Base-by-base conservation (phyloP, 176 grass and related monocot species). In the Zoysia japonica region DNA sequence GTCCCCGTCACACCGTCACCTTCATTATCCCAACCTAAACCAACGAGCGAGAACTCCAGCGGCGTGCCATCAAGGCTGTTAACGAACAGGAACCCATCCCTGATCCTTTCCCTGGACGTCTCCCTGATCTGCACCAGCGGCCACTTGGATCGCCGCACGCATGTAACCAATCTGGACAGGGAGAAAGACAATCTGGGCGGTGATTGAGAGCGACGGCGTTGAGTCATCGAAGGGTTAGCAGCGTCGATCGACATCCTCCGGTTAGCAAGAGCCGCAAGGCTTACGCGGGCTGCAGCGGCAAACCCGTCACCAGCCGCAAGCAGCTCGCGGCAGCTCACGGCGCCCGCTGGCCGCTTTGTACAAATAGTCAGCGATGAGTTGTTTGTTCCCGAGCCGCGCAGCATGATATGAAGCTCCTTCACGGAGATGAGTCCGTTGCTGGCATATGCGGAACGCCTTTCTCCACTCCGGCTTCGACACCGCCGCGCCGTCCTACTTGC, bases 61-160 rank as follows among this genome's bases (percentile, higher is more conserved):
- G 28, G 28, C n/a, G 74, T 36, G 44, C 36, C 74, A 78, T 71
- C 74, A 70, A 77, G 45, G 39, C 54, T 20, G 40, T 40, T 74
- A 57, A 20, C 17, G 49, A 45, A 67, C 20, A 36, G 2, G 53
- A 14, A n/a, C 1, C 39, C 17, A 38, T 9, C 16, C n/a, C 37
- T 41, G 39, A 55, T 44, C 56, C 42, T 2, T 53, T 15, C 48
- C 50, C 28, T 41, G 51, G 9, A 57, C 6, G 17, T 42, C n/a
- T 59, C 28, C 0, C 28, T 28, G 28, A n/a, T n/a, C 12, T 7
- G 47, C 14, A 11, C 70, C 41, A 8, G 15, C 7, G 76, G 61
- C n/a, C 46, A 9, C 60, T 50, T 28, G 28, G 9, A 28, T 72
- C 55, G 44, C 79, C 68, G 63, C 68, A 20, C 11, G 53, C 57